Percentiles rank a stretch among this genome's conserved stretches.
phyloP scores from a whole-genome alignment of 2,329 filamentous ascomycete species.

The Cordyceps fumosorosea region DNA sequence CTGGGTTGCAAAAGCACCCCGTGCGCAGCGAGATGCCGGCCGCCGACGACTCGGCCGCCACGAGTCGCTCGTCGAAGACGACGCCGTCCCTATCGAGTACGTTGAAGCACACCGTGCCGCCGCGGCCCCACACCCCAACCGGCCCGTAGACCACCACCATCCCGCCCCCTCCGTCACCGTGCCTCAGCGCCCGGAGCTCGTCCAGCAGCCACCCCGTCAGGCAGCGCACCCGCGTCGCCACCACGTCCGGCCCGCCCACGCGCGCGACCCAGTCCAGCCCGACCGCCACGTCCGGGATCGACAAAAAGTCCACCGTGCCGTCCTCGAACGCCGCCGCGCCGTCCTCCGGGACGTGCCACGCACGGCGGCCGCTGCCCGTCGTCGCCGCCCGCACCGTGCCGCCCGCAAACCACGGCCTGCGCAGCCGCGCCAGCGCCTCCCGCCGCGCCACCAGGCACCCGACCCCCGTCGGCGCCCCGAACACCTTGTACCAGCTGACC shows the following conservation, averaged over 20 bases:
- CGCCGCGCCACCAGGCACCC: constrained; percentile 32
- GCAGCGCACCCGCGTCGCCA: constrained; percentile 28
- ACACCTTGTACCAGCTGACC: constrained; percentile 36
- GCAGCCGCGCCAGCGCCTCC: constrained; percentile 24
- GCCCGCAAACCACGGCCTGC: constrained; percentile 34
- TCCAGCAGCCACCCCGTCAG: constrained; percentile 31
- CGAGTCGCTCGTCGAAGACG: constrained; percentile 30
- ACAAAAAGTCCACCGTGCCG: constrained; percentile 33
- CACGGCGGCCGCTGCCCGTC: constrained; percentile 19
- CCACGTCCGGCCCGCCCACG: constrained; percentile 20
- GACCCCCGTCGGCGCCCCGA: constrained; percentile 35
- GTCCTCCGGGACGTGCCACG: constrained; percentile 25
- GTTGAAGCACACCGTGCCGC: constrained; percentile 34
- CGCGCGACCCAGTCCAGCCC: constrained; percentile 30
- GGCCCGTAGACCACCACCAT: constrained; percentile 33
- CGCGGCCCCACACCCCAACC: constrained; percentile 21
- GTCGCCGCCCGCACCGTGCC: constrained; percentile 31
- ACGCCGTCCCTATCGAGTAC: constrained; percentile 27
- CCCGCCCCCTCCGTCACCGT: constrained; percentile 24
- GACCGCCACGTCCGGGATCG: constrained; percentile 31
- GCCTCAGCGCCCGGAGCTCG: constrained; percentile 23
- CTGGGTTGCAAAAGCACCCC: constrained; percentile 38
- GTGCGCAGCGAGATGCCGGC: constrained; percentile 32
- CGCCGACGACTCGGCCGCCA: constrained; percentile 27
- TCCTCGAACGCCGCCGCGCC: constrained; percentile 32